Base-by-base conservation (phyloP, 148 eudicot species). In the Rheum nobile region DNA sequence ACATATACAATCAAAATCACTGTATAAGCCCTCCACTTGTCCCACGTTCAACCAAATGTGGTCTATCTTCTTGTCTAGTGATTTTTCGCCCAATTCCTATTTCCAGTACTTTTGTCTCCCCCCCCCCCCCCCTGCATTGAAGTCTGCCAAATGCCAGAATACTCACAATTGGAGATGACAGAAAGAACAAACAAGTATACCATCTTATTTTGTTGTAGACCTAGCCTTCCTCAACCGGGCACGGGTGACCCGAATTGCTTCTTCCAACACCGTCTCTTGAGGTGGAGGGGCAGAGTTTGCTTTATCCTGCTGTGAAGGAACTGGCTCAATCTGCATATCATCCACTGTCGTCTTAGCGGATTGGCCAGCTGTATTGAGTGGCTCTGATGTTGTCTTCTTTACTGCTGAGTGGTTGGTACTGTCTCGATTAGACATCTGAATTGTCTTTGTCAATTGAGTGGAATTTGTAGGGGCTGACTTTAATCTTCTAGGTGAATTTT, bases 161-260 rank as follows among this genome's bases (percentile, higher is more conserved):
- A 59, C 34, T 24, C 67, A 21, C 67, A 28, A 28, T 59, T 28
- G 0, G 67, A 59, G 16, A 34, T 28, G 17, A 28, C 34, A 11
- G 6, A 19, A 59, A 28, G 11, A 65, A 34, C 41, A 61, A 26
- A 22, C 63, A 7, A 28, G 35, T 65, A 41, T 41, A 16, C 32
- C 19, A 21, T 71, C 32, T 32, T 71, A 71, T 16, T 71, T 67
- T 38, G 71, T 11, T 67, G 71, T 35, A 32, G 71, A 79, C 34
- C 85, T 81, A 34, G 87, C 75, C 80, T 86, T 92, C 84, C 96
- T 90, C 80, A 83, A 81, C 79, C 90, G 89, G 39, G 85, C 91
- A 41, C 92, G 85, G 22, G 96, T 89, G 21, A 82, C 85, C 12
- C 89, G 83, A 42, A 79, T 78, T 42, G 82, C 82, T 75, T 90